Conservation (phyloP, 2,329 filamentous ascomycete species). For the Alternaria novae-zelandiae region DNA sequence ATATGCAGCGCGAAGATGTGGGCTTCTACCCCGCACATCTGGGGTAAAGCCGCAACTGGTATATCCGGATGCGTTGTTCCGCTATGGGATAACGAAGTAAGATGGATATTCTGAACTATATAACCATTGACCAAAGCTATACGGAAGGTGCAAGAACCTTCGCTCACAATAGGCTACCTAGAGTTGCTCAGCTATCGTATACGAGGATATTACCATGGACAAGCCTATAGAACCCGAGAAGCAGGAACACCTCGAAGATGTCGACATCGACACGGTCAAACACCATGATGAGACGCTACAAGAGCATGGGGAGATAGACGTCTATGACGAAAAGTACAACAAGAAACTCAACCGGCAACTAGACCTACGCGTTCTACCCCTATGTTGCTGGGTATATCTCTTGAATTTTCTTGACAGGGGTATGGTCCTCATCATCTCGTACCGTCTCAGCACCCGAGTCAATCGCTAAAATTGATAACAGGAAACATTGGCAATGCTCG, state of each 20-base stretch:
- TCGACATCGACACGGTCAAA: background rate
- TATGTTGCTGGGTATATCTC: constrained; percentile 7
- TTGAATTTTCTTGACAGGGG: constrained; percentile 5
- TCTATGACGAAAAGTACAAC: constrained; percentile 1
- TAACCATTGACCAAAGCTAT: background rate
- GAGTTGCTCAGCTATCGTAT: background rate
- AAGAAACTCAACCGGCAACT: constrained; percentile 3
- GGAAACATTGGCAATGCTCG: constrained; percentile 67
- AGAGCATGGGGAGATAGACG: background rate
- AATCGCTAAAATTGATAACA: background rate
- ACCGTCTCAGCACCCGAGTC: background rate
- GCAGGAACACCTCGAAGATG: background rate
- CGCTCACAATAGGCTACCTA: background rate
- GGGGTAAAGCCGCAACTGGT: constrained; percentile 1
- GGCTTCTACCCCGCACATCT: constrained; percentile 2
- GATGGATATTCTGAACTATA: background rate
- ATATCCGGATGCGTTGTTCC: background rate
- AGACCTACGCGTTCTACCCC: constrained; percentile 1
- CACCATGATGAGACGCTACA: background rate
- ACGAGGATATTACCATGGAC: background rate
- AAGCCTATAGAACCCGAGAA: background rate
- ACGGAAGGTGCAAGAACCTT: background rate
- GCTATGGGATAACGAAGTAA: background rate
- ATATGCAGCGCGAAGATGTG: background rate
- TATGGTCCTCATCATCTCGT: background rate